phyloP scores from a whole-genome alignment of 1,284 basidiomycete species.

The Coniferiporia weirii region DNA sequence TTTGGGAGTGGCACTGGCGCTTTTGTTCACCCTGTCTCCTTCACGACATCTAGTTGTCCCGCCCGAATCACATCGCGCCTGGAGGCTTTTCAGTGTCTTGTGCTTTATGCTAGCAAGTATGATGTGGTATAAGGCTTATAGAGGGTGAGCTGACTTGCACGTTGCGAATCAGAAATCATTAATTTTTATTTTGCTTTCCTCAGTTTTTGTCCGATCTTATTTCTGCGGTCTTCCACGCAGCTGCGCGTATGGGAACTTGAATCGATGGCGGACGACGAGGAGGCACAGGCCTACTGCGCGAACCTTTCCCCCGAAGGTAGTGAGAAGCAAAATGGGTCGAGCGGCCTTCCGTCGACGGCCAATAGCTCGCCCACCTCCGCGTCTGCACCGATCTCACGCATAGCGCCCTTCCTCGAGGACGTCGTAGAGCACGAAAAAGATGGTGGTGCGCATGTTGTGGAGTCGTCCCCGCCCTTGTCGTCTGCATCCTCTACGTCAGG shows the following conservation, averaged over 20 bases:
- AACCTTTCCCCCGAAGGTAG: neutral
- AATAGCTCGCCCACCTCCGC: neutral
- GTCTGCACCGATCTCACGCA: neutral
- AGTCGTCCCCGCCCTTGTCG: neutral
- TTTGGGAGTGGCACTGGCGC: slow-evolving; percentile 25
- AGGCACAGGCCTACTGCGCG: slow-evolving; percentile 18
- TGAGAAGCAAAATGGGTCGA: neutral
- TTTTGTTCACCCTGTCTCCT: slow-evolving; percentile 26
- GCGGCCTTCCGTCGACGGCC: neutral
- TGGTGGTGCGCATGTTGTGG: neutral
- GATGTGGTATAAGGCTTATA: slow-evolving; percentile 33
- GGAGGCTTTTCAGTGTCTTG: slow-evolving; percentile 30
- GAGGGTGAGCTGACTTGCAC: slow-evolving; percentile 28
- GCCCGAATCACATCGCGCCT: slow-evolving; percentile 28
- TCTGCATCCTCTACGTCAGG: neutral
- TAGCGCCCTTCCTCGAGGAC: slow-evolving; percentile 9
- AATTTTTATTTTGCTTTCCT: neutral
- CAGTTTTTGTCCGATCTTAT: slow-evolving; percentile 36
- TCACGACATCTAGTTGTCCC: slow-evolving; percentile 15
- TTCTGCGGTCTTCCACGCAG: slow-evolving; percentile 28
- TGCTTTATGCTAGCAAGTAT: slow-evolving; percentile 30
- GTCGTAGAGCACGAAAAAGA: neutral
- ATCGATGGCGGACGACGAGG: slow-evolving; percentile 34
- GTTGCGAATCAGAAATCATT: too few species aligned
- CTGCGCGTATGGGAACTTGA: slow-evolving; percentile 21